Conservation (phyloP, 1,284 basidiomycete genomes). For the Rhodotorula sp. region DNA sequence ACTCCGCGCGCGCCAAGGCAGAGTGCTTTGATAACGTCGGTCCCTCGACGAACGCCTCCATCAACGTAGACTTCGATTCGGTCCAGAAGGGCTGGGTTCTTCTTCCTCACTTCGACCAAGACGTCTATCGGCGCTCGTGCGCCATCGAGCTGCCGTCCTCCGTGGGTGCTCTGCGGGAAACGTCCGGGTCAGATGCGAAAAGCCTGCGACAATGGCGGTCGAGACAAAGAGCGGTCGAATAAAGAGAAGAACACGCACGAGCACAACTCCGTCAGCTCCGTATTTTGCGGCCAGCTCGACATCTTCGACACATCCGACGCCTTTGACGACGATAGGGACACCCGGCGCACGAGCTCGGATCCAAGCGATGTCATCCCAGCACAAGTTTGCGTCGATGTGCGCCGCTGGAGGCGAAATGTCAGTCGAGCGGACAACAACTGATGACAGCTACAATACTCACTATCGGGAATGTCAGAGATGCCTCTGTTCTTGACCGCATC, state of each 20-base stretch:
- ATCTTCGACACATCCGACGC: slow-evolving; percentile 59
- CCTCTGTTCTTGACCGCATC: slow-evolving; percentile 1
- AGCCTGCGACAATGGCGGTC: neutral
- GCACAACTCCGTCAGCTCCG: slow-evolving; percentile 54
- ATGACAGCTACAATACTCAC: no score
- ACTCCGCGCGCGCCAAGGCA: slow-evolving; percentile 87
- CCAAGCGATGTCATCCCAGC: slow-evolving; percentile 51
- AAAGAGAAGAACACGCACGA: no score
- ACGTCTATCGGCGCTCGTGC: slow-evolving; percentile 47
- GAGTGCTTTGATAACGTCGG: slow-evolving; percentile 86
- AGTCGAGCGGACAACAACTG: no score
- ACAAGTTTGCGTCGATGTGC: slow-evolving; percentile 20
- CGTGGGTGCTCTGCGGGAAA: slow-evolving; percentile 10
- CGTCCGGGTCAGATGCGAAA: neutral
- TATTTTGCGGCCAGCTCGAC: slow-evolving; percentile 61
- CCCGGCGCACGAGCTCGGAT: slow-evolving; percentile 50
- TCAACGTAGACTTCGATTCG: slow-evolving; percentile 76
- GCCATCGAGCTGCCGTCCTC: slow-evolving; percentile 30
- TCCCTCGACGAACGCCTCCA: slow-evolving; percentile 78
- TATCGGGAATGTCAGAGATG: slow-evolving; percentile 18
- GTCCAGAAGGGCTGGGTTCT: slow-evolving; percentile 69
- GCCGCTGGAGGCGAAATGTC: neutral
- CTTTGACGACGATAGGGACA: slow-evolving; percentile 54
- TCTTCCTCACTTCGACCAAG: slow-evolving; percentile 57
- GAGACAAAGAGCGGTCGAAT: no score